Conservation (phyloP, 805 yeast species). For the Blastobotrys chiropterorum region DNA sequence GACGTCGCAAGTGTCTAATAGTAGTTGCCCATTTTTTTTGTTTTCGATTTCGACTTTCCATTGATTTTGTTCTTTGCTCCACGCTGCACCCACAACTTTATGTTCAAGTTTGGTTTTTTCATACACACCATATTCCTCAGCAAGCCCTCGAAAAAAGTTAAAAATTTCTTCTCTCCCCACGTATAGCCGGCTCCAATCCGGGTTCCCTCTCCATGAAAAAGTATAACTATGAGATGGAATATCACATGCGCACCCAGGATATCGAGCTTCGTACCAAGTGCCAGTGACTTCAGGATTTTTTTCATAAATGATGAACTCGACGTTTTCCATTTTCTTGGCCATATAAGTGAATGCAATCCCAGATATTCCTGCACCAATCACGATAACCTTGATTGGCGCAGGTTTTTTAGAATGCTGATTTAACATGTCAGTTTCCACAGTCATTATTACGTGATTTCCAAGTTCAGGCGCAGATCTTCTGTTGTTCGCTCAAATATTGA, state of each 20-base stretch:
- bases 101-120: constrained; percentile 18
- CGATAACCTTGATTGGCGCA: constrained; percentile 12
- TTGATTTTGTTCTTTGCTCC: constrained; percentile 12
- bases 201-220: constrained; percentile 23
- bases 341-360: constrained; percentile 21
- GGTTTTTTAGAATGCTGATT: background rate
- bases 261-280: constrained; percentile 20
- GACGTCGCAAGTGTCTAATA: constrained; percentile 14
- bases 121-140: constrained; percentile 19
- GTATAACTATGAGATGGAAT: constrained; percentile 25
- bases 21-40: constrained; percentile 11
- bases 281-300: constrained; percentile 24
- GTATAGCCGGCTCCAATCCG: constrained; percentile 22
- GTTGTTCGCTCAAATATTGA: background rate
- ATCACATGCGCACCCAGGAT: constrained; percentile 20
- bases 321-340: constrained; percentile 18
- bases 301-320: constrained; percentile 22
- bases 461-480: background rate
- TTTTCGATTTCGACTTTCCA: constrained; percentile 11
- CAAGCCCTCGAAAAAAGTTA: constrained; percentile 20
- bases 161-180: constrained; percentile 20
- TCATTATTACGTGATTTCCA: background rate
- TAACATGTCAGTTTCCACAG: background rate
- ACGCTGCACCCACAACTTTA: constrained; percentile 17
- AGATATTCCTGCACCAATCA: constrained; percentile 26